Evolutionary conservation across 192 early-diverging fungal species (phyloP), one percentile per base, ranked within the genome.

Genomic region (Gryganskiella cystojenkinii): DNA sequence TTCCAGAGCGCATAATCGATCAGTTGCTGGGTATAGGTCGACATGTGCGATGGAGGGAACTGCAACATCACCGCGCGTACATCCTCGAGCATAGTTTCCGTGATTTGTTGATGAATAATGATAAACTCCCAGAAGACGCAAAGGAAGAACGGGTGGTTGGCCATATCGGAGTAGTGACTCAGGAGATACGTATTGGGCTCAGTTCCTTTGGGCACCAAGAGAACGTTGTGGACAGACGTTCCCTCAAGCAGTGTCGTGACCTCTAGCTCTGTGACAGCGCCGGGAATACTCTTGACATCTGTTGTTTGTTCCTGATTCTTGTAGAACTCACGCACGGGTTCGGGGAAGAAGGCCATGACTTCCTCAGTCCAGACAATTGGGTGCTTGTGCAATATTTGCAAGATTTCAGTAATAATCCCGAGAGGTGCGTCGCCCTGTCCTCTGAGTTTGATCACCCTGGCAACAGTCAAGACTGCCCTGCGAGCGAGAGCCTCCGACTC

Each of bases 11-110:
- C 81, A 82, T 85, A 92, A 63, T 92, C 91, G 14, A 92, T 60
- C 43, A 94, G 83, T 37, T 87, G 82, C 11, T 88, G 81, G 22
- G 91, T 90, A 69, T 88, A 88, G 5, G 90, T 84, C 19, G 91
- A 84, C 86, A 94, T 89, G 66, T 88, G 83, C 22, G 91, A 85
- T 50, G 87, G 87, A 20, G 91, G 89, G 80, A 94, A 90, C 44
- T 82, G 68, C 54, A 91, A 83, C 61, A 94, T 72, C 55, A 91
- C 81, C 6, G 90, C 89, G 27, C 91, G 87, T 47, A 91, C 82
- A 17, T 85, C 67, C 67, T 82, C 31, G 57, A 66, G 15, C 67
- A 66, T 70, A 0, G 61, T 70, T 17, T 79, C 72, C 7, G 74
- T 59, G 19, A 78, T 69, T n/a, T 78, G 74, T 33, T 68, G 74